Evolutionary conservation across 495 filamentous ascomycete genomes (phyloP), one percentile per base, ranked within the genome.

Genomic region (Penicillium canariense): DNA sequence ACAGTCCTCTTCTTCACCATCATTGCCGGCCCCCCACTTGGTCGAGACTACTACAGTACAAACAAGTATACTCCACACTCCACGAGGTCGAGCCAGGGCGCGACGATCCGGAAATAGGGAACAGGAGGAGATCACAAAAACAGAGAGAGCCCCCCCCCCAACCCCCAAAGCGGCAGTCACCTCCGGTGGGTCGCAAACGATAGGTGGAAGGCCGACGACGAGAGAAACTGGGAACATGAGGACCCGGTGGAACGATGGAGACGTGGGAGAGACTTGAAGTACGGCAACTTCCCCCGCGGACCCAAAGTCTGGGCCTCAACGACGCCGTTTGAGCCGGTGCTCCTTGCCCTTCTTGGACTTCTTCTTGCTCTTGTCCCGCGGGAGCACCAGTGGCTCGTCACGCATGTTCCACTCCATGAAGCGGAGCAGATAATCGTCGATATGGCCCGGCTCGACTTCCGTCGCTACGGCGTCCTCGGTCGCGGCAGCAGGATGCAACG

Each of bases 341-440:
- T 93, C 90, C 59, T 85, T 87, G 47, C 87, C 88, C 71, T 88
- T 91, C 63, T 85, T 85, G 52, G 74, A 76, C 68, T 79, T 85
- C 72, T 88, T 94, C 75, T 84, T 88, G 68, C 83, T 91, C 71
- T 88, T 90, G 62, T 92, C 90, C 59, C 79, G 80, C 4, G 91
- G 90, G 49, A 90, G 79, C 54, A 90, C 85, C 46, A 96, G 78
- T 25, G 88, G 85, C 52, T 91, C 86, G 51, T 88, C 84, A 61
- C 87, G 84, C 44, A 94, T 77, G 66, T 91, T 84, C 76, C 79
- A 84, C 55, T 88, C 79, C 83, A 95, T 87, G 54, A 83, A 83
- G 25, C 77, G 74, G 50, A 97, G 72, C 82, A 97, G 89, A 65
- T 90, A 96, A 36, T 93, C 89, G 62, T 98, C 93, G 25, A 95